A percentile compares a stretch with the other conserved stretches of the same genome.
These are phyloP conservation scores for Berberis thunbergii DNA, from an alignment of 164 flowering plant species.

Conservation along the genomic window DNA sequence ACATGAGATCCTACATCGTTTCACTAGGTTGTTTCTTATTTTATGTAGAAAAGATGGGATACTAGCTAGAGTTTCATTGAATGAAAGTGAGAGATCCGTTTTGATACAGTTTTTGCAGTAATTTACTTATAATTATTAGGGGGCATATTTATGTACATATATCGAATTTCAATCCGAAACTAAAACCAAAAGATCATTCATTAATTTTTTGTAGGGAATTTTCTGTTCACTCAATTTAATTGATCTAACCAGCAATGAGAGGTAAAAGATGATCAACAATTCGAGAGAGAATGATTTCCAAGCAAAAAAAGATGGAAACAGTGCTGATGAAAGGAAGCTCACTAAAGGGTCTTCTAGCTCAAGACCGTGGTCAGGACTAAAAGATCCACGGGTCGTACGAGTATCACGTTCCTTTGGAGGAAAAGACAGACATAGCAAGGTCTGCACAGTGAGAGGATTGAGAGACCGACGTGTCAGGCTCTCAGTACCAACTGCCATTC, in stretches of 20 bases:
- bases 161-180: background rate
- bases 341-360: constrained; percentile 30
- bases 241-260: constrained; percentile 17
- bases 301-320: constrained; percentile 25
- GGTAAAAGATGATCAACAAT: constrained; percentile 31
- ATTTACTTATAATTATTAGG: too few relatives aligned
- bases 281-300: constrained; percentile 27
- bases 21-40: too few relatives aligned
- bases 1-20: too few relatives aligned
- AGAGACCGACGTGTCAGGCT: constrained; percentile 83
- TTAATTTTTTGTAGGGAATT: background rate
- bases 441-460: constrained; percentile 69
- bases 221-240: constrained; percentile 1
- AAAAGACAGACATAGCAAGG: constrained; percentile 89
- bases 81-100: too few relatives aligned
- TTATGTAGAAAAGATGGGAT: too few relatives aligned
- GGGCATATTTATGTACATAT: too few relatives aligned
- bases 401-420: constrained; percentile 75
- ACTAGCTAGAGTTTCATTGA: too few relatives aligned
- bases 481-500: constrained; percentile 80
- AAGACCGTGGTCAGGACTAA: constrained; percentile 49
- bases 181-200: background rate
- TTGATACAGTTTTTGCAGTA: too few relatives aligned
- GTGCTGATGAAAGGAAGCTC: constrained; percentile 14
- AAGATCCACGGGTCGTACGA: constrained; percentile 67